Evolutionary conservation across 2,329 filamentous ascomycete species (phyloP).

Genomic region (Neonectria magnoliae): DNA sequence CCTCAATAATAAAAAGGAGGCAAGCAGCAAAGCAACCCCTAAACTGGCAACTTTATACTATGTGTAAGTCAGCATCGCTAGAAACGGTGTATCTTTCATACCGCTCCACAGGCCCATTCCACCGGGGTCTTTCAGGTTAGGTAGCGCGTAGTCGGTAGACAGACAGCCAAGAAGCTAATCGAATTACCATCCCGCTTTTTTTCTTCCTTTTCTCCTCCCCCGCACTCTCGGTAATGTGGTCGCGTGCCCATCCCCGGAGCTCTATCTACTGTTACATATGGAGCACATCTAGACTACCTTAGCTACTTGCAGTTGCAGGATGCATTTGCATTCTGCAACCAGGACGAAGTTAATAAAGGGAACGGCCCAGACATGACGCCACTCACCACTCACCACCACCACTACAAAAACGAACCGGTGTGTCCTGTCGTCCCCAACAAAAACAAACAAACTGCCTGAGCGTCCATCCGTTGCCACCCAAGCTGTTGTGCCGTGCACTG

Average conservation of each 20-base stretch:
- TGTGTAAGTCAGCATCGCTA: too few relatives aligned
- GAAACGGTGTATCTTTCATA: too few relatives aligned
- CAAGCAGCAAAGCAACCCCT: not conserved
- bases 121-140: too few relatives aligned
- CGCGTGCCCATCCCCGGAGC: conserved; percentile 3
- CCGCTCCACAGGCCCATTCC: too few relatives aligned
- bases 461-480: not conserved
- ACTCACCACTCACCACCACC: not conserved
- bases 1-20: not conserved
- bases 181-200: not conserved
- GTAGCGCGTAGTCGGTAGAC: too few relatives aligned
- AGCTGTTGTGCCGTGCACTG: not conserved
- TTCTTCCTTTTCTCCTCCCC: not conserved
- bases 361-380: not conserved
- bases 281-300: not conserved
- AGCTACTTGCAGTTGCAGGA: not conserved
- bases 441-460: not conserved
- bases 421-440: not conserved
- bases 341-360: not conserved
- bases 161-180: not conserved
- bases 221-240: conserved; percentile 1
- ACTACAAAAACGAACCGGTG: not conserved
- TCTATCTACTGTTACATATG: not conserved
- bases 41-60: too few relatives aligned
- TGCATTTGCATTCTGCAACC: not conserved